Base-by-base conservation (phyloP, 2,329 filamentous ascomycete species). In the Ascochyta koolunga region DNA sequence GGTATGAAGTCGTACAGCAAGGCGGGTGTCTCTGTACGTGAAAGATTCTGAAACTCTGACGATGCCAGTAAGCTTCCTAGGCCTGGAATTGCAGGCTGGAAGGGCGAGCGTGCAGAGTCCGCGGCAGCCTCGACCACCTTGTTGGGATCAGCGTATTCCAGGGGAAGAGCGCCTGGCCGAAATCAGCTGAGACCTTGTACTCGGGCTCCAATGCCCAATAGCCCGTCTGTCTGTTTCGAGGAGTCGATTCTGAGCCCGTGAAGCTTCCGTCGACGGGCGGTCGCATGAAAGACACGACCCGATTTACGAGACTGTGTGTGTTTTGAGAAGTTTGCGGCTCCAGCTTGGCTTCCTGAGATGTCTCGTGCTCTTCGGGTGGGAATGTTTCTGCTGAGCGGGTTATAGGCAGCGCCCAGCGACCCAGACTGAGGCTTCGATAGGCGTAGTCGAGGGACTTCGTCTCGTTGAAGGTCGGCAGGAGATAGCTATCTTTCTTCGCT, bases 1-100 rank as follows among this genome's bases (percentile, higher is more conserved):
- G 68, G 59, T 15, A 66, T 43, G 6, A 69, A 73, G 8, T 63
- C 50, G 53, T 70, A 72, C 4, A 61, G 31, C 11, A 73, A 54
- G 29, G 51, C 44, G 7, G 65, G 62, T 7, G 49, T 31, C 24
- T 59, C 36, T 25, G 58, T 44, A 11, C 48, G 49, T 18, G 56
- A 27, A 15, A 41, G 40, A n/a, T 47, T 40, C 16, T 42, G 39
- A 15, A 63, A 57, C 24, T 56, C 50, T 0, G 51, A 55, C 13
- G 64, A 61, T 0, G 52, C 58, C n/a, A 72, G 50, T 2, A 72
- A 22, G 25, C 56, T 61, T 9, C 60, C 50, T 0, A 71, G 40
- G 1, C 70, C 70, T 4, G 69, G 65, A 9, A 65, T 39, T 10
- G 45, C 54, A 24, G 54, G 45, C 16, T 61, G 50, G 32, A 69